Evolutionary conservation across 176 grass and related monocot species (phyloP), one percentile per base, ranked within the genome.

Genomic region (Cymbopogon citratus): DNA sequence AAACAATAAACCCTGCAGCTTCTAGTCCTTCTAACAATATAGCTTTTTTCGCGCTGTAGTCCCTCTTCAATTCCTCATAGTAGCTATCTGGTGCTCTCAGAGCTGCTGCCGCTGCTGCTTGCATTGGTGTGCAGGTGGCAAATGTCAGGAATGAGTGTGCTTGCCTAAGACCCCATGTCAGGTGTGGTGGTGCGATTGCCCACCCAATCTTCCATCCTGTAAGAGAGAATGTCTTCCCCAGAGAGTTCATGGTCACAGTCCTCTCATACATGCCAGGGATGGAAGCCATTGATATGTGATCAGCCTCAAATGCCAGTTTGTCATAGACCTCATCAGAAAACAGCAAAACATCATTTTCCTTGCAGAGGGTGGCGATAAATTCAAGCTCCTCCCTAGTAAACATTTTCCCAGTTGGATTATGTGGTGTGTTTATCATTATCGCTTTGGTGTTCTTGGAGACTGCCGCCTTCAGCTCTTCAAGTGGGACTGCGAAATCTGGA

Each of bases 381-480:
- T 99, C 91, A 9, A 95, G 91, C 73, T 99, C 96, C 44, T 84
- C 91, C 33, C 85, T 71, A 16, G 89, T 90, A 61, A 99, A 99
- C 96, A 99, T 99, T 65, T 99, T 99, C n/a, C 96, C 96, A 57
- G 96, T 99, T 41, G 96, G 96, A 49, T 99, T 99, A 80, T 99
- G 96, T 19, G 96, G 96, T 24, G 96, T 95, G 61, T 99, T 99
- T 85, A 99, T 99, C 96, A 99, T 90, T 83, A 99, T 91, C 0
- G 96, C 96, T 44, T 89, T 91, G 35, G 96, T 99, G 51, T 91
- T 85, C 73, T 93, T 87, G 0, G 89, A 88, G 48, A 99, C 84
- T 56, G 83, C 64, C 3, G 82, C 87, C 81, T 95, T 93, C 6
- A 99, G 63, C 89, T 99, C 93, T 72, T 95, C 87, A 75, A 99